Base-by-base conservation (phyloP, 2,329 filamentous ascomycete species). In the Neonectria sp. region DNA sequence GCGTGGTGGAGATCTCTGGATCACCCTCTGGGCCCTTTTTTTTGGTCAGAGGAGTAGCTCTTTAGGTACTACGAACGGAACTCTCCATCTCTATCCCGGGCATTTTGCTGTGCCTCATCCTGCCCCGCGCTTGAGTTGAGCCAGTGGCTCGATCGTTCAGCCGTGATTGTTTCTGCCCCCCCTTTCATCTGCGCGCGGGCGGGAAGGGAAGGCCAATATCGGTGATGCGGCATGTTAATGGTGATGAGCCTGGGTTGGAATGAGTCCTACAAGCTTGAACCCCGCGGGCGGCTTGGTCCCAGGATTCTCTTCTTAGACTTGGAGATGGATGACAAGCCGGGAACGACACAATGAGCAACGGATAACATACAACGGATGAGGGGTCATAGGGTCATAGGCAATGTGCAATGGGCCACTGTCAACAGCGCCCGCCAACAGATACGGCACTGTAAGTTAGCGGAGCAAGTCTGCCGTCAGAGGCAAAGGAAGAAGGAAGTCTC, bases 1-100 rank as follows among this genome's bases (percentile, higher is more conserved):
- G 51, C 25, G 71, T 71, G 70, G 71, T 68, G 71, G 53, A 61
- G 56, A 63, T 65, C 61, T 40, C 58, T 52, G 63, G 63, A 57
- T 57, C 55, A 48, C n/a, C 37, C 37, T 46, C 33, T 29, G 52
- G 53, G 35, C 40, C 58, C 21, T 24, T 35, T 35, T 35, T 35
- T 13, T 43, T 43, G 57, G 31, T 25, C 15, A 3, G 60, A 56
- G 60, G 40, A 62, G 43, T 24, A 46, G 43, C 24, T 53, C 24
- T 55, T n/a, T 40, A 11, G 3, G 33, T 40, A 43, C 57, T 60
- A 35, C 49, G 48, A 17, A 48, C 40, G 43, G 55, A 62, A 40
- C 53, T 55, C 31, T 24, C 40, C 49, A 51, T 60, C 25, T 55
- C 33, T 65, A 43, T 55, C 29, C 40, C 56, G 31, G 35, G 55